A percentile compares a stretch with the other conserved stretches of the same genome.
Conservation (phyloP, 2,329 filamentous ascomycete genomes). For the Cytospora piceicola region DNA sequence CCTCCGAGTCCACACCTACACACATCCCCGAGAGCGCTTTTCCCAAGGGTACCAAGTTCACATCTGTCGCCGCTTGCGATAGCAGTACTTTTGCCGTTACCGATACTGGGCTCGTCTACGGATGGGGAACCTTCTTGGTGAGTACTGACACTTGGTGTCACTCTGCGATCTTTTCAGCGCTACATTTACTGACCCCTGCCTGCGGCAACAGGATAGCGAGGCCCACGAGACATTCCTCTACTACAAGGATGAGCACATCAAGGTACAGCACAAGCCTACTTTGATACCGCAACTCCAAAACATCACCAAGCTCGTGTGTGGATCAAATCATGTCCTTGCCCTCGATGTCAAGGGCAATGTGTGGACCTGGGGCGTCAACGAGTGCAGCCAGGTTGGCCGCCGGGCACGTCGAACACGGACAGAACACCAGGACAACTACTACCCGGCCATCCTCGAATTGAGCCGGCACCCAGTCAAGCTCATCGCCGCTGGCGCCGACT, state of each 20-base stretch:
- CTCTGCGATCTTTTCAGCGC: conserved; percentile 9
- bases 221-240: conserved; percentile 31
- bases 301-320: conserved; percentile 56
- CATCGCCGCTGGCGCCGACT: conserved; percentile 63
- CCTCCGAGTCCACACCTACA: conserved; percentile 61
- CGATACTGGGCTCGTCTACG: conserved; percentile 64
- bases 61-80: conserved; percentile 62
- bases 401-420: conserved; percentile 31
- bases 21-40: conserved; percentile 56
- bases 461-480: conserved; percentile 50
- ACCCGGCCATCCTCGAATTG: conserved; percentile 26
- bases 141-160: conserved; percentile 35
- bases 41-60: conserved; percentile 59
- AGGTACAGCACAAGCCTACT: conserved; percentile 41
- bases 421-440: conserved; percentile 30
- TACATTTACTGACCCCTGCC: conserved; percentile 13
- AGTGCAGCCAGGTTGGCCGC: conserved; percentile 67
- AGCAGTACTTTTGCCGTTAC: conserved; percentile 66
- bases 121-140: conserved; percentile 69
- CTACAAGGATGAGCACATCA: conserved; percentile 31
- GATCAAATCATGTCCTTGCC: conserved; percentile 63
- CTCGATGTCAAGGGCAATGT: conserved; percentile 61
- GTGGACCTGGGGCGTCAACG: conserved; percentile 66
- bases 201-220: conserved; percentile 32
- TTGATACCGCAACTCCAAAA: conserved; percentile 59